A percentile compares a stretch with the other conserved stretches of the same genome.
These are phyloP conservation scores for Lagenidium giganteum DNA, from an alignment of 352 stramenopile genomes.

Conservation along the genomic window DNA sequence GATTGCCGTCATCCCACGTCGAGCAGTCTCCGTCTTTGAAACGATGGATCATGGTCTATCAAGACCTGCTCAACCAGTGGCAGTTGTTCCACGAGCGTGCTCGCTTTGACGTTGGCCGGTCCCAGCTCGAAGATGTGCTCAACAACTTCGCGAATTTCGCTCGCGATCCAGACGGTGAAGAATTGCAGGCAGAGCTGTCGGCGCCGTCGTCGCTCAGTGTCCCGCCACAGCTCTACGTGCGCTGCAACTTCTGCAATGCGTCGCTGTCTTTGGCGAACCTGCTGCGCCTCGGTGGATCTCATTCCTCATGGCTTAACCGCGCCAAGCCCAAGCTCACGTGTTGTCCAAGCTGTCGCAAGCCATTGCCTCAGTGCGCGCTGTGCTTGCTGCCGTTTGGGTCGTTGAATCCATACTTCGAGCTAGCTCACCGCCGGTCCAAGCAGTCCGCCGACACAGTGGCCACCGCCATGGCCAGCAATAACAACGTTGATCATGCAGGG, in stretches of 20 bases:
- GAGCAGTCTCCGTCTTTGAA: conserved; percentile 45
- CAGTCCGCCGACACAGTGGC: conserved; percentile 40
- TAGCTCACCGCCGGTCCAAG: conserved; percentile 68
- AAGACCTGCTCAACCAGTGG: conserved; percentile 87
- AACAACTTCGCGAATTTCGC: conserved; percentile 57
- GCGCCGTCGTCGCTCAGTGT: conserved; percentile 39
- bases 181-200: conserved; percentile 31
- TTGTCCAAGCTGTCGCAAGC: conserved; percentile 87
- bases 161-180: conserved; percentile 28
- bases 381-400: conserved; percentile 89
- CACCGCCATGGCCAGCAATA: conserved; percentile 24
- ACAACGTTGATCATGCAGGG: conserved; percentile 20
- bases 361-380: conserved; percentile 85
- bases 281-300: conserved; percentile 72
- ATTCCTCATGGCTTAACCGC: conserved; percentile 80
- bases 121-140: conserved; percentile 79
- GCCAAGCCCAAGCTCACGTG: conserved; percentile 84
- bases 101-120: conserved; percentile 87
- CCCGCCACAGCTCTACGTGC: conserved; percentile 82
- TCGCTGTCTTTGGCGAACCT: conserved; percentile 83
- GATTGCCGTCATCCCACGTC: conserved; percentile 40
- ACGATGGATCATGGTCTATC: conserved; percentile 88
- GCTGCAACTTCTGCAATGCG: conserved; percentile 92
- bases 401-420: conserved; percentile 93
- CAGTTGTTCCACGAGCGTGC: conserved; percentile 89